Conservation (phyloP, 2,329 filamentous ascomycete species). For the Orbilia javanica region DNA sequence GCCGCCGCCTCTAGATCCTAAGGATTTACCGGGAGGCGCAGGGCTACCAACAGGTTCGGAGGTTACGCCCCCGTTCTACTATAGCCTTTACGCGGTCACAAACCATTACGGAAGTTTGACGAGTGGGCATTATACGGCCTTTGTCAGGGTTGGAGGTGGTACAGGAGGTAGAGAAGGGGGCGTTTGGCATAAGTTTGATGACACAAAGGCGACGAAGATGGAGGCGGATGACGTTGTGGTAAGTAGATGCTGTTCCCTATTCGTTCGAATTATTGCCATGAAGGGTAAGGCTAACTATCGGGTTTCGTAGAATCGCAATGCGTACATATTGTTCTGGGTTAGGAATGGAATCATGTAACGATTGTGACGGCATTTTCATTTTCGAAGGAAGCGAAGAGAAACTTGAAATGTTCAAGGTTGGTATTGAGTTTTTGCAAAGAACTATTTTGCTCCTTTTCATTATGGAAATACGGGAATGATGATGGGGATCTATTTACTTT, state of each 20-base stretch:
- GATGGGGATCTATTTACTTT: background rate
- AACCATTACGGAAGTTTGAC: constrained; percentile 79
- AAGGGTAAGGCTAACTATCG: background rate
- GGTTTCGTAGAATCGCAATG: constrained; percentile 59
- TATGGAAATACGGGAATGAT: background rate
- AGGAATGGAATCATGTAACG: constrained; percentile 61
- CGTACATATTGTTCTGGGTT: constrained; percentile 63
- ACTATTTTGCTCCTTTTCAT: background rate
- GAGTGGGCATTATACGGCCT: constrained; percentile 83
- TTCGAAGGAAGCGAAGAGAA: background rate
- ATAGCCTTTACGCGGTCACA: constrained; percentile 88
- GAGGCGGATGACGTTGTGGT: constrained; percentile 61
- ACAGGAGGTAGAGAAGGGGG: constrained; percentile 25
- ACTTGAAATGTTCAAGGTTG: background rate
- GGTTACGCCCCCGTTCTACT: constrained; percentile 74
- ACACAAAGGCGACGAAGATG: constrained; percentile 68
- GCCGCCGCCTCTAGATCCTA: constrained; percentile 64
- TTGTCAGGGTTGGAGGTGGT: constrained; percentile 74
- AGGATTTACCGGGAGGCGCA: constrained; percentile 62
- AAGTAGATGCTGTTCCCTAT: constrained; percentile 36
- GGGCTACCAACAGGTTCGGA: constrained; percentile 64
- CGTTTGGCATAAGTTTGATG: constrained; percentile 94
- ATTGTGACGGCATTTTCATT: background rate
- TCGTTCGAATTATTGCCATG: background rate
- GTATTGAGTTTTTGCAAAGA: background rate